Evolutionary conservation across 495 filamentous ascomycete species (phyloP), one percentile per base, ranked within the genome.

Genomic region (Lophium mytilinum): DNA sequence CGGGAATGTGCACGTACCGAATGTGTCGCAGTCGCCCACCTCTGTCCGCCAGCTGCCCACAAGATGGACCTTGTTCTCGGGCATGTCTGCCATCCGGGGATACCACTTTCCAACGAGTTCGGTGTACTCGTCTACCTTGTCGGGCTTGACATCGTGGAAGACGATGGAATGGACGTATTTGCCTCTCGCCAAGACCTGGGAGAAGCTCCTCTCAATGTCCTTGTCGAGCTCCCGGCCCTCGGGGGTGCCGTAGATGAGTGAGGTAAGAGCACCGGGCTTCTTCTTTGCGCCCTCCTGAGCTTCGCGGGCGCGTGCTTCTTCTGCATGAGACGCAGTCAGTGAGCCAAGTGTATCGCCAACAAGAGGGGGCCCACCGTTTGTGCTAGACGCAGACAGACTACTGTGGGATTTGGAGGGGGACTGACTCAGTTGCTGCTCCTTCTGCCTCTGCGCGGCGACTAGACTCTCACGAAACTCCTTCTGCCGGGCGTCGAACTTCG

Each of bases 81-180:
- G 81, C 43, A 80, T 77, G 39, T 73, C 73, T 11, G 93, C 94
- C 80, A 96, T 87, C 54, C 78, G 78, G 4, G 93, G 92, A 69
- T 98, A 98, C 86, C 87, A 95, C 39, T 80, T 75, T 54, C 94
- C 90, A n/a, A 96, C 89, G 51, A 97, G 75, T 34, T 91, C 80
- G 24, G 92, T 83, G 69, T 98, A 98, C 67, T 96, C 93, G 56
- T 95, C 90, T 18, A 96, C 90, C 72, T 87, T 88, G 64, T 95
- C 90, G 60, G 93, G 90, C 75, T 92, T 90, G 55, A 97, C 94
- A 46, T 93, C 83, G 75, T 98, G 94, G 71, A 96, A 89, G 36
- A 96, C 92, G 69, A 98, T 96, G 50, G 88, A 91, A 68, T 98
- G 93, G 53, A 98, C 92, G 69, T 98, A 98, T 74, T 98, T 98